Base-by-base conservation (phyloP, 768 basidiomycete species). In the Boletus rubescentipes region DNA sequence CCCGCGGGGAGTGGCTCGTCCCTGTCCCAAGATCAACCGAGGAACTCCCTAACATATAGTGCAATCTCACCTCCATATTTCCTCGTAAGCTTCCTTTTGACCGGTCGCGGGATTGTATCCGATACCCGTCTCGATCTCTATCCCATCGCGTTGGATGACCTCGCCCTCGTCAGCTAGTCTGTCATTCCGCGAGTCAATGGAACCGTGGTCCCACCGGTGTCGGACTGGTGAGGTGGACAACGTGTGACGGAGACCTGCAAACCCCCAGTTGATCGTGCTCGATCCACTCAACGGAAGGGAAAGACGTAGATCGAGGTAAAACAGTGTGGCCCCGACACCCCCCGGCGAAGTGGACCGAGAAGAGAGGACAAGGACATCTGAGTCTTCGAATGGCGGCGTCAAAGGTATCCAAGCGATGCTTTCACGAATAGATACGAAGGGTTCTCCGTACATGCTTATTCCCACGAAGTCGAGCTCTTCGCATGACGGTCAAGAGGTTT, bases 301-400 rank as follows among this genome's bases (percentile, higher is more conserved):
- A 6, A 68, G 67, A 16, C 65, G 65, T 8, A 66, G 51, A 41
- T 66, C 67, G 15, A 66, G 67, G 38, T 61, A 68, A 21, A 66
- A 47, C 10, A 58, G 67, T 4, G 51, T 60, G 36, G 55, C 49
- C 9, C 50, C 64, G 35, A 66, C 41, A 16, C 11, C 29, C 4
- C 41, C 54, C 9, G 52, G 44, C 21, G 61, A 61, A 7, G 67
- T 64, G 7, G 61, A 57, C 9, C 65, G 65, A 29, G 65, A 67
- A 12, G 59, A 69, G n/a, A 66, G 51, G 30, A 68, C 65, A 23
- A 69, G 61, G 21, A 68, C 67, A 21, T 61, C 58, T 4, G 61
- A 66, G 42, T 66, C 65, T 49, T 68, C 67, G 43, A 48, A 68
- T 30, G 54, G 26, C 12, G 55, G 54, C 11, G 48, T 37, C 10